Percentiles rank a stretch among this genome's conserved stretches.
These are phyloP conservation scores for Phycomyces nitens DNA, from an alignment of 192 early-diverging fungal genomes.

Conservation along the genomic window DNA sequence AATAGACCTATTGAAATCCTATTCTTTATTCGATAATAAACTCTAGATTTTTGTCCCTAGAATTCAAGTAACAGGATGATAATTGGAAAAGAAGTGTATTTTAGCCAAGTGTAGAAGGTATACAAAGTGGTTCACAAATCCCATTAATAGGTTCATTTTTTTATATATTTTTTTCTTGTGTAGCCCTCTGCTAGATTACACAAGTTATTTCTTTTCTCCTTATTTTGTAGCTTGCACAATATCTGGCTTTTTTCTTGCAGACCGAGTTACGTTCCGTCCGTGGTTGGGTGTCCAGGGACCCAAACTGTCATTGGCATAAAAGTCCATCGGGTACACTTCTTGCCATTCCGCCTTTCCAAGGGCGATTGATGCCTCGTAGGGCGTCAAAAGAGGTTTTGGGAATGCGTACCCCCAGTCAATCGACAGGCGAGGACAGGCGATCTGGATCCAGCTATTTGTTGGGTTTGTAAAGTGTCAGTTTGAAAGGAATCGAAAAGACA, in stretches of 20 bases:
- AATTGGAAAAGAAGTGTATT: no score
- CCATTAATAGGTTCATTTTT: no score
- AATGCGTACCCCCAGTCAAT: slow-evolving; percentile 99
- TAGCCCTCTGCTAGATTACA: not conserved
- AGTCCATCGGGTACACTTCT: slow-evolving; percentile 96
- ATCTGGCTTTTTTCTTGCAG: not conserved
- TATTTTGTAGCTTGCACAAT: not conserved
- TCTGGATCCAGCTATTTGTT: slow-evolving; percentile 89
- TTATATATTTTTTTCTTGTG: not conserved
- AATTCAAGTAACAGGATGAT: no score
- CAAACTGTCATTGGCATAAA: slow-evolving; percentile 85
- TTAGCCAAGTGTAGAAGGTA: no score
- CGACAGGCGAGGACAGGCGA: slow-evolving; percentile 92
- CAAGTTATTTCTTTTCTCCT: not conserved
- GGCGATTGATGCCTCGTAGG: slow-evolving; percentile 92
- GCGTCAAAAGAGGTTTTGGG: slow-evolving; percentile 83
- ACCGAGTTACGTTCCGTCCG: slow-evolving; percentile 42
- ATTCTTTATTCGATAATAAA: no score
- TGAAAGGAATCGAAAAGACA: no score
- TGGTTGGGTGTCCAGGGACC: slow-evolving; percentile 96
- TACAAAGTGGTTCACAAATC: no score
- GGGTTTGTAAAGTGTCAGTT: no score
- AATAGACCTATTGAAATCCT: no score
- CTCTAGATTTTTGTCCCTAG: no score
- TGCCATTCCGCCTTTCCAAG: slow-evolving; percentile 78